Percentiles rank a stretch among this genome's conserved stretches.
phyloP scores from a whole-genome alignment of 2,329 filamentous ascomycete genomes.

The Hypoxylon rubiginosum region DNA sequence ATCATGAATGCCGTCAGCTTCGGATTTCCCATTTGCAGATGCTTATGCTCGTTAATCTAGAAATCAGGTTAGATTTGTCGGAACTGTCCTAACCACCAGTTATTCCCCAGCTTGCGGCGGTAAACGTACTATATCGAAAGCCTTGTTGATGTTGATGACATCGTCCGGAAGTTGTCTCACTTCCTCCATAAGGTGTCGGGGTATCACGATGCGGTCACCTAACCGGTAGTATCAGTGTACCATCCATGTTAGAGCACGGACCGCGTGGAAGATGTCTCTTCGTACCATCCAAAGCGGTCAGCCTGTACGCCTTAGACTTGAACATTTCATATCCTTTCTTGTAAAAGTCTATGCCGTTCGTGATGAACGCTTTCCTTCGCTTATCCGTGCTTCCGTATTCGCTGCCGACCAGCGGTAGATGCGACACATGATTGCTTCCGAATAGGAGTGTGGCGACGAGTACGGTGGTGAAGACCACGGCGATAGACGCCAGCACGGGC shows the following conservation, averaged over 20 bases:
- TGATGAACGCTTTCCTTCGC: constrained; percentile 44
- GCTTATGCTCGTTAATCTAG: constrained; percentile 37
- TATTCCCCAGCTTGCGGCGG: neutral
- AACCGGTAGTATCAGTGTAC: constrained; percentile 10
- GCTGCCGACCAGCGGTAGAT: constrained; percentile 43
- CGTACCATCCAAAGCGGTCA: constrained; percentile 46
- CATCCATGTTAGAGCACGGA: neutral
- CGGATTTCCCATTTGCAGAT: constrained; percentile 30
- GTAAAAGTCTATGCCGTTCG: constrained; percentile 41
- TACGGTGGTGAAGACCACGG: constrained; percentile 31
- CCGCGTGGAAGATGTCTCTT: neutral
- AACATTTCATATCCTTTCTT: constrained; percentile 44
- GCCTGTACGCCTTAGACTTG: constrained; percentile 39
- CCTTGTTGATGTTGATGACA: constrained; percentile 47
- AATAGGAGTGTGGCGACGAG: constrained; percentile 36
- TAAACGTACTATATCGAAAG: constrained; percentile 37
- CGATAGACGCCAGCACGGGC: constrained; percentile 33
- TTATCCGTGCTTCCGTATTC: constrained; percentile 42
- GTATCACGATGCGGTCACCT: constrained; percentile 51
- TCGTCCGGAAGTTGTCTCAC: constrained; percentile 48
- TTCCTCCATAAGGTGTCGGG: constrained; percentile 48
- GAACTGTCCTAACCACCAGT: neutral
- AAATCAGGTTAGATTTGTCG: constrained; percentile 8
- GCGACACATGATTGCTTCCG: constrained; percentile 27
- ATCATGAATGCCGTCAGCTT: constrained; percentile 32